Evolutionary conservation across 2,329 filamentous ascomycete genomes (phyloP).

Genomic region (Colletotrichum sojae): DNA sequence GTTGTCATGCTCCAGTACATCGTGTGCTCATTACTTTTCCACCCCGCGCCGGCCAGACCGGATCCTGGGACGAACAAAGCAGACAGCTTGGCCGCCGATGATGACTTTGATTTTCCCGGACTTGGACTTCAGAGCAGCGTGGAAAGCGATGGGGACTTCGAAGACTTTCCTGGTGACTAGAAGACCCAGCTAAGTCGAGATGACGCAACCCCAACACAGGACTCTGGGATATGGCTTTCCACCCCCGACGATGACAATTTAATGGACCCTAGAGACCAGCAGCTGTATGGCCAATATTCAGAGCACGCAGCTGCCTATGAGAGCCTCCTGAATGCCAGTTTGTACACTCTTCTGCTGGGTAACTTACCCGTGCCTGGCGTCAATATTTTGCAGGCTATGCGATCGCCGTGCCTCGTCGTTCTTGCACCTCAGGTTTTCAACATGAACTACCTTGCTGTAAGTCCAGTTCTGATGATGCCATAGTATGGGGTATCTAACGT

Average conservation of each 20-base stretch:
- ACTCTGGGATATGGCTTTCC: slow-evolving; percentile 17
- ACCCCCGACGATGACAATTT: background rate
- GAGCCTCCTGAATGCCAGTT: slow-evolving; percentile 22
- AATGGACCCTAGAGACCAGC: background rate
- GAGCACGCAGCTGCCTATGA: background rate
- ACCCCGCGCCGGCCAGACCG: background rate
- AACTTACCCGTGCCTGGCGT: slow-evolving; percentile 31
- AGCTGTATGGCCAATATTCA: background rate
- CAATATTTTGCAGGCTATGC: slow-evolving; percentile 37
- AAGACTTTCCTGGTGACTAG: slow-evolving; percentile 10
- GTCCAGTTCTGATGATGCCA: slow-evolving; percentile 42
- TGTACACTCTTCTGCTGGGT: background rate
- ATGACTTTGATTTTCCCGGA: background rate
- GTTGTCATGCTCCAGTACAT: slow-evolving; percentile 46
- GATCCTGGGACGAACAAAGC: too few relatives aligned
- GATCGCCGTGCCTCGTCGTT: slow-evolving; percentile 44
- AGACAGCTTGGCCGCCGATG: background rate
- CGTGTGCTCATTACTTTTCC: slow-evolving; percentile 31
- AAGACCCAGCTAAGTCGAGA: background rate
- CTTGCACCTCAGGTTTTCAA: slow-evolving; percentile 55
- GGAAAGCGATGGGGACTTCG: background rate
- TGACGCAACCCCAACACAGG: slow-evolving; percentile 17
- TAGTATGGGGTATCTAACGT: background rate
- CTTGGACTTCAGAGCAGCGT: background rate
- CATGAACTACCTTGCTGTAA: slow-evolving; percentile 54